phyloP scores from a whole-genome alignment of 768 basidiomycete species.

The Candolleomyces aberdarensis region DNA sequence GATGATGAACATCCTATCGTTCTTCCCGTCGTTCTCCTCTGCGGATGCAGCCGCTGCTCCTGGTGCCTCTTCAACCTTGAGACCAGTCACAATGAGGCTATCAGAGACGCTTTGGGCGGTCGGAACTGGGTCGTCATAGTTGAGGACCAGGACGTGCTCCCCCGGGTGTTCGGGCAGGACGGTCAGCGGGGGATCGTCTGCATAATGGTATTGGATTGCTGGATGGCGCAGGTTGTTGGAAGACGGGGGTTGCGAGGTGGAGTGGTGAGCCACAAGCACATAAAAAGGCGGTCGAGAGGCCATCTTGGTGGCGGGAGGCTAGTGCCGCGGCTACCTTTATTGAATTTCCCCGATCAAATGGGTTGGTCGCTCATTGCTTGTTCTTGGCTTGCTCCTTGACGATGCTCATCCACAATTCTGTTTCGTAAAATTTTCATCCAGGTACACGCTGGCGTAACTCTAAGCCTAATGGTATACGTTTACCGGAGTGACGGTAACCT shows the following conservation, averaged over 20 bases:
- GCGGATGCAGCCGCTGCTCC: slow-evolving; percentile 54
- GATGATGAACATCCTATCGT: slow-evolving; percentile 73
- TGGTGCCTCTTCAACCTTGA: slow-evolving; percentile 72
- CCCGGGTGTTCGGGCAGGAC: slow-evolving; percentile 56
- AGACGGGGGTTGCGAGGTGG: slow-evolving; percentile 29
- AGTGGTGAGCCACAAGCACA: slow-evolving; percentile 55
- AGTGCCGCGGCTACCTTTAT: not conserved
- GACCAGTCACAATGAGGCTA: slow-evolving; percentile 45
- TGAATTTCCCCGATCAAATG: not conserved
- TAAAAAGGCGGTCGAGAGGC: slow-evolving; percentile 56
- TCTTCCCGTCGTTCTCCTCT: slow-evolving; percentile 45
- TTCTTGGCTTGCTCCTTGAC: not conserved
- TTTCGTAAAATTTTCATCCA: no score
- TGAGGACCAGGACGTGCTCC: slow-evolving; percentile 74
- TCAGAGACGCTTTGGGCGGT: slow-evolving; percentile 51
- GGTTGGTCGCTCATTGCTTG: no score
- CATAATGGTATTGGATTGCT: slow-evolving; percentile 76
- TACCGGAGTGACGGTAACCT: not conserved
- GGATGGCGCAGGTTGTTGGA: slow-evolving; percentile 62
- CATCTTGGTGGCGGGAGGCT: not conserved
- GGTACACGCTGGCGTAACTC: not conserved
- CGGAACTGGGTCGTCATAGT: slow-evolving; percentile 50
- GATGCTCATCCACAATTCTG: not conserved
- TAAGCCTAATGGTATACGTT: not conserved
- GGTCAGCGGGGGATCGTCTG: slow-evolving; percentile 70